phyloP scores from a whole-genome alignment of 805 yeast species.

The Wickerhamiella kazuoi region DNA sequence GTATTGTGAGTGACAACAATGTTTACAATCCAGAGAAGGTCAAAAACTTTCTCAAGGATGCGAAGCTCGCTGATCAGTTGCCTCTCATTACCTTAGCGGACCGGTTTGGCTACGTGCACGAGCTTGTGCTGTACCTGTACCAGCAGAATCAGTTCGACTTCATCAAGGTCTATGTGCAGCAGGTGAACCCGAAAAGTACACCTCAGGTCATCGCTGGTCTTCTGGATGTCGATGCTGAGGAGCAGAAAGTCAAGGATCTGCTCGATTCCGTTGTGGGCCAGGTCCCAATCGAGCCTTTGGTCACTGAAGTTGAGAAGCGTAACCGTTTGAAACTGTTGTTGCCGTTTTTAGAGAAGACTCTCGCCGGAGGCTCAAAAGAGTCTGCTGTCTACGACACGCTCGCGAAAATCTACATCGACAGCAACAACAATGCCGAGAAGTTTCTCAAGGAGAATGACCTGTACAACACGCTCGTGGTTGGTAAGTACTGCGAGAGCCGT shows the following conservation, averaged over 20 bases:
- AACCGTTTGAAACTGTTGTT: constrained; percentile 78
- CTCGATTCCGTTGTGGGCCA: constrained; percentile 79
- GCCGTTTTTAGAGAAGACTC: constrained; percentile 82
- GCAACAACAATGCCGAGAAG: constrained; percentile 93
- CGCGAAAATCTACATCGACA: constrained; percentile 95
- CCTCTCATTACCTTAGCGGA: constrained; percentile 95
- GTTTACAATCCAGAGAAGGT: constrained; percentile 95
- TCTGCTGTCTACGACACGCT: constrained; percentile 85
- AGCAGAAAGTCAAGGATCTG: constrained; percentile 60
- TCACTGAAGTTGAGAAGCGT: constrained; percentile 90
- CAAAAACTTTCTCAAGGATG: constrained; percentile 90
- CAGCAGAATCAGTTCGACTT: constrained; percentile 91
- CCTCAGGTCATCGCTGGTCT: constrained; percentile 94
- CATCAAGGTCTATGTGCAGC: constrained; percentile 95
- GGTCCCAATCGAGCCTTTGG: constrained; percentile 79
- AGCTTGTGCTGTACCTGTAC: constrained; percentile 79
- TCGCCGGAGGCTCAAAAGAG: constrained; percentile 67
- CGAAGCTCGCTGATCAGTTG: constrained; percentile 80
- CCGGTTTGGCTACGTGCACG: constrained; percentile 79
- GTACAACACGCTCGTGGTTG: constrained; percentile 89
- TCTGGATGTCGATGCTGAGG: constrained; percentile 95
- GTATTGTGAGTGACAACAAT: constrained; percentile 84
- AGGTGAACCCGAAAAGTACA: constrained; percentile 87
- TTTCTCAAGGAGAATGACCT: constrained; percentile 78
- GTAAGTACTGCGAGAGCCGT: constrained; percentile 96